Conservation (phyloP, 768 basidiomycete species). For the Coprinopsis cinerea region DNA sequence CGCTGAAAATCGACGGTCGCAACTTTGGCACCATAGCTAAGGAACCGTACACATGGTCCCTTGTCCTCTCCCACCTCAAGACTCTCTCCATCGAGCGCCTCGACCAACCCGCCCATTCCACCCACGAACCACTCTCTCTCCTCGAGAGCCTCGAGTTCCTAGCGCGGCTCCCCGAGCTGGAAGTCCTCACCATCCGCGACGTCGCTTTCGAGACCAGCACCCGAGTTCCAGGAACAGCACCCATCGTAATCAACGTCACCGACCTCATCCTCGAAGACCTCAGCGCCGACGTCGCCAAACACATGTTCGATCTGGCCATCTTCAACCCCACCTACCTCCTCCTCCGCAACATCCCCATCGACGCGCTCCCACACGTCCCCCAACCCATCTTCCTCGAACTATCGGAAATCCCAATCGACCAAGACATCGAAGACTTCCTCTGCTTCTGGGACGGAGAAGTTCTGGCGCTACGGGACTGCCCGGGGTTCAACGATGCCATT, state of each 20-base stretch:
- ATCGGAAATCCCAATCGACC: conserved; percentile 11
- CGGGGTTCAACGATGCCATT: conserved; percentile 14
- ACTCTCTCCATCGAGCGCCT: conserved; percentile 13
- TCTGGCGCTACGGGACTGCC: conserved; percentile 13
- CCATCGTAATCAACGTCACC: conserved; percentile 5
- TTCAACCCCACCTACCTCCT: conserved; percentile 12
- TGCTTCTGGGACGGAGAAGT: conserved; percentile 15
- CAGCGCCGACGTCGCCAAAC: conserved; percentile 7
- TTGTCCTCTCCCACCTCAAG: conserved; percentile 9
- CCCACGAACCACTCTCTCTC: conserved; percentile 6
- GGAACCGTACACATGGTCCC: conserved; percentile 8
- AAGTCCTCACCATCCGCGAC: conserved; percentile 14
- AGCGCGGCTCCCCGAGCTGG: conserved; percentile 10
- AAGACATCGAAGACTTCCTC: conserved; percentile 11
- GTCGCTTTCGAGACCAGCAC: conserved; percentile 5
- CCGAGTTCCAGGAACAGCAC: not conserved
- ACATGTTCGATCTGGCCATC: conserved; percentile 9
- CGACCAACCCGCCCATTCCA: conserved; percentile 2
- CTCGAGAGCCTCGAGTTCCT: conserved; percentile 7
- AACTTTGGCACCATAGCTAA: conserved; percentile 14
- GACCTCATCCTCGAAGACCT: conserved; percentile 17
- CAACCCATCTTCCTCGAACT: conserved; percentile 12
- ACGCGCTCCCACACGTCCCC: conserved; percentile 12
- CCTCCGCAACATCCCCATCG: conserved; percentile 12
- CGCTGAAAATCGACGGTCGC: conserved; percentile 15